Percentiles rank a stretch among this genome's conserved stretches.
phyloP scores from a whole-genome alignment of 306 rosid genomes.

The Herpetospermum pedunculosum region DNA sequence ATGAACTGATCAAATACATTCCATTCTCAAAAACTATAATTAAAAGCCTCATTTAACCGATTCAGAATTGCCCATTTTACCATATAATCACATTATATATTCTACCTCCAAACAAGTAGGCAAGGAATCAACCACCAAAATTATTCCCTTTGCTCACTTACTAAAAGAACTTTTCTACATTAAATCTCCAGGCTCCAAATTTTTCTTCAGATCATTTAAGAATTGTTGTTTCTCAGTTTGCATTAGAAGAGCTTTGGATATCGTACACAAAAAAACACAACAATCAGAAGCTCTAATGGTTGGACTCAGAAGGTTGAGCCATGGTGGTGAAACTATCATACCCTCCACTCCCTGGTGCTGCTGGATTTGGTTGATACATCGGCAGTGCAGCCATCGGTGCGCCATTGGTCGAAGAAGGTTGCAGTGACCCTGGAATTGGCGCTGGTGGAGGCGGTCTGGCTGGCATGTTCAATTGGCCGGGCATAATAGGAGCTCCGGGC shows the following conservation, averaged over 20 bases:
- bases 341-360: constrained; percentile 28
- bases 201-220: background rate
- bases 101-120: background rate
- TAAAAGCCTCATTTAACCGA: background rate
- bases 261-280: constrained; percentile 3
- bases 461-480: constrained; percentile 28
- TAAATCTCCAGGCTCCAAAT: background rate
- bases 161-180: background rate
- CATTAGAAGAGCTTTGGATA: constrained; percentile 1
- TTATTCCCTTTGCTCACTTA: background rate
- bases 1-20: background rate
- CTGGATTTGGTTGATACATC: constrained; percentile 32
- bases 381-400: constrained; percentile 14
- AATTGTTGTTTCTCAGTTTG: background rate
- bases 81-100: background rate
- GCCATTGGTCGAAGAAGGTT: constrained; percentile 23
- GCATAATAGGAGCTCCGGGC: constrained; percentile 34
- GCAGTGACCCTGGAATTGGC: constrained; percentile 21
- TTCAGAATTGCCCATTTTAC: background rate
- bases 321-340: constrained; percentile 33
- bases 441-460: constrained; percentile 31
- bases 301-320: constrained; percentile 28
- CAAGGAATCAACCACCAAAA: constrained; percentile 1
- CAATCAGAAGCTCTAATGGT: constrained; percentile 17
- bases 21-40: background rate